Evolutionary conservation across 805 yeast species (phyloP), one percentile per base, ranked within the genome.

Genomic region (Saccharomycopsis capsularis): DNA sequence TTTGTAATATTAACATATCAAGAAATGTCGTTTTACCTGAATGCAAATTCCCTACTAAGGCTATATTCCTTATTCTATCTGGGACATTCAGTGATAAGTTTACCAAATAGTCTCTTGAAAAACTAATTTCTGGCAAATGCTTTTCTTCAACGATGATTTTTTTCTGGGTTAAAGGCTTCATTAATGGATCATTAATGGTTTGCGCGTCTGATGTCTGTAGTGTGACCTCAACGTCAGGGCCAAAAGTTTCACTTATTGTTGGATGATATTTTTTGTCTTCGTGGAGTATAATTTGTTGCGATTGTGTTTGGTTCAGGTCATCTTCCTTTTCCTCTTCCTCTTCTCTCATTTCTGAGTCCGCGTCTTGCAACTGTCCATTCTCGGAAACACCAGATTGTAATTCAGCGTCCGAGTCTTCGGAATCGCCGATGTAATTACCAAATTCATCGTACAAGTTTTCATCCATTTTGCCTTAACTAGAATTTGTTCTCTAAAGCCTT

Each of bases 11-110:
- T 22, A 91, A 63, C 63, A 75, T 62, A 60, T 91, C 96, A 2
- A 86, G 56, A 1, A 90, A 65, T 0, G 87, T 71, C 0, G 98
- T 85, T 65, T 93, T 93, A 1, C 99, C 99, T 3, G 87, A 80
- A 57, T 86, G 85, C 1, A 85, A 61, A 39, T 80, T 77, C 0
- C 99, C 99, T n/a, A 81, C 78, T 1, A 93, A 56, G 0, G 90
- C 84, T 16, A 90, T 67, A 62, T 85, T 90, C 42, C 95, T 72
- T 6, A 82, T 71, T 55, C 82, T 79, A 13, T 78, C 79, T 0
- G 95, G 88, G 1, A 77, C 56, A 7, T 57, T 53, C 3, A 65
- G 48, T 56, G 79, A 59, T 42, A 77, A 56, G 3, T 73, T 67
- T 19, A 70, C 57, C 70, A 87, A 70, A 56, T 81, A 91, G 3